These are phyloP conservation scores for Begonia fuchsioides DNA, from an alignment of 306 rosid species.

Conservation along the genomic window DNA sequence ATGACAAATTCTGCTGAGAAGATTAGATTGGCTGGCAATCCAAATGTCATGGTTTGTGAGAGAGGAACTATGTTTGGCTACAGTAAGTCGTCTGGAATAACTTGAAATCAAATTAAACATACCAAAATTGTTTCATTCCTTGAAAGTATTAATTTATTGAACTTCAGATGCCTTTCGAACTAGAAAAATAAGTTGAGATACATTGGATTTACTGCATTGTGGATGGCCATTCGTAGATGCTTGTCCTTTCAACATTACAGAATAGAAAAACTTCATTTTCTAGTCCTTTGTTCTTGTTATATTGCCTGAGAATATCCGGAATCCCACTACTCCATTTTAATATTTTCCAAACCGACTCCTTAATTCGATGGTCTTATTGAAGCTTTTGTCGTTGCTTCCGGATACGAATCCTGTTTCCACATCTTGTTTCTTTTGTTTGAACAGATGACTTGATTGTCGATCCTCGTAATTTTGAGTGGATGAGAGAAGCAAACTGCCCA, in stretches of 20 bases:
- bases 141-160: not conserved
- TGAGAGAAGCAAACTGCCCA: slow-evolving; percentile 86
- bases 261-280: no score
- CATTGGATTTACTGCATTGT: not conserved
- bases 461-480: slow-evolving; percentile 86
- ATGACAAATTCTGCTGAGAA: slow-evolving; percentile 89
- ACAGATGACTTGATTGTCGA: slow-evolving; percentile 92
- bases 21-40: slow-evolving; percentile 84
- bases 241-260: no score
- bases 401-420: no score
- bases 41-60: slow-evolving; percentile 96
- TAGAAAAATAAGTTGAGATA: not conserved
- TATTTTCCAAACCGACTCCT: not conserved
- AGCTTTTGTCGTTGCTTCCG: not conserved
- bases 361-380: not conserved
- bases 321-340: no score
- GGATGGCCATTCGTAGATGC: not conserved
- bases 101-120: no score
- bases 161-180: not conserved
- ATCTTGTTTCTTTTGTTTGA: slow-evolving; percentile 1
- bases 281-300: no score
- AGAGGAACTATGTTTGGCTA: slow-evolving; percentile 98
- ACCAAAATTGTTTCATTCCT: not conserved
- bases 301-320: no score
- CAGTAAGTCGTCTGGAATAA: slow-evolving; percentile 75